Evolutionary conservation across 2,329 filamentous ascomycete genomes (phyloP), one percentile per base, ranked within the genome.

Genomic region (Neofusicoccum kwambonambiense): DNA sequence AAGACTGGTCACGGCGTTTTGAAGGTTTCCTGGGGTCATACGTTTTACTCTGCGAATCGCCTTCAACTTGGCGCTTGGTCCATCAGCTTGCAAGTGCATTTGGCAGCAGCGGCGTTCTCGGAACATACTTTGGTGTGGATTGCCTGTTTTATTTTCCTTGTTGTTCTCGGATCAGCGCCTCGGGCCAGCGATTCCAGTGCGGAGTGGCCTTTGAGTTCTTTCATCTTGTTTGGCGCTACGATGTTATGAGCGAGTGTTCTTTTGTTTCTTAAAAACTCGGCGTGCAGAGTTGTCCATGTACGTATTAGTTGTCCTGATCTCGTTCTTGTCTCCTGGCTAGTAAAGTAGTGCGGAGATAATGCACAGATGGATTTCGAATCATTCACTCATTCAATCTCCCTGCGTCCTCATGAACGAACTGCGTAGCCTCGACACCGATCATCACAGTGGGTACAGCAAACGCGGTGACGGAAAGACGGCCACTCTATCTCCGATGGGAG

Each of bases 171-270:
- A 13, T 9, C 6, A 41, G 58, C 19, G 58, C 19, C 37, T 57
- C 50, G 37, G 50, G 50, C 52, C 58, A 34, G 35, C 31, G 34
- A 42, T 60, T 62, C 58, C 58, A 62, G 58, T 62, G 58, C 58
- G 58, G 58, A 62, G 44, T n/a, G 45, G 45, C 19, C 47, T 22
- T 50, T 50, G 47, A 50, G 13, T n/a, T 50, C 15, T 11, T 34
- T 50, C 6, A 12, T 13, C 31, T 34, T 4, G 31, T 50, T 34
- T 34, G 17, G 35, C 37, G 37, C 52, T 44, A 42, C 37, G 51
- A 56, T 56, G 51, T 56, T 12, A 56, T 22, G 51, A 56, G n/a
- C 37, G n/a, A 34, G n/a, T 9, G 5, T n/a, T 31, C 47, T 50
- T 50, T 50, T 27, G 13, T 27, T 27, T 17, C 15, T 17, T 42